phyloP scores from a whole-genome alignment of 768 basidiomycete species.

The Suillus subluteus region DNA sequence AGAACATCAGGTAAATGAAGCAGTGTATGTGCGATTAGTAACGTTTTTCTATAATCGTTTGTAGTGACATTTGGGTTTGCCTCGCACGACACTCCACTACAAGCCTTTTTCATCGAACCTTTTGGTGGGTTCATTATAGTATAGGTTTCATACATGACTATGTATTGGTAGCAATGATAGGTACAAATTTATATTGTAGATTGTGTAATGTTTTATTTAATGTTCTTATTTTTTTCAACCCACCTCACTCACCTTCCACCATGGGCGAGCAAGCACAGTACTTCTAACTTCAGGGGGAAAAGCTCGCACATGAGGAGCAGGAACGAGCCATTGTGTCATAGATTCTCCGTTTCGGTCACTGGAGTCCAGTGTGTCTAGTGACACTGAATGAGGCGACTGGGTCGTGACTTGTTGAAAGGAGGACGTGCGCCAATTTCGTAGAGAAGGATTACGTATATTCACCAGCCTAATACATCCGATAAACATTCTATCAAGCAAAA shows the following conservation, averaged over 20 bases:
- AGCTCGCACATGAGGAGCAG: too few species aligned
- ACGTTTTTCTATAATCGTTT: not conserved
- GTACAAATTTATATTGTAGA: not conserved
- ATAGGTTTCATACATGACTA: not conserved
- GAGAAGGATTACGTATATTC: not conserved
- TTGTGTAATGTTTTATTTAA: not conserved
- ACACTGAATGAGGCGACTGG: too few species aligned
- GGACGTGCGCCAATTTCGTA: too few species aligned
- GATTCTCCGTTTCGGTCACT: too few species aligned
- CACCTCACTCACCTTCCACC: too few species aligned
- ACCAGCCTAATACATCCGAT: not conserved
- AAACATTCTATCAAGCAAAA: not conserved
- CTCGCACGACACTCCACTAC: not conserved
- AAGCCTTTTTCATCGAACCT: not conserved
- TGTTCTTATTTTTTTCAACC: conserved; percentile 5
- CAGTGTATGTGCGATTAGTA: conserved; percentile 14
- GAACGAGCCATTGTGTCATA: too few species aligned
- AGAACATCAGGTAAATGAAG: conserved; percentile 15
- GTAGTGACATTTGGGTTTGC: not conserved
- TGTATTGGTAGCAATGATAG: not conserved
- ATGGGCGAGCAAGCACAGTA: too few species aligned
- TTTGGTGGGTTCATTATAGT: not conserved
- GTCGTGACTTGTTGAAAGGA: too few species aligned
- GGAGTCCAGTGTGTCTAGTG: too few species aligned
- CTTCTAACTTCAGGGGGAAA: too few species aligned